Conservation (phyloP, 768 basidiomycete genomes). For the Mrakia gelida region DNA sequence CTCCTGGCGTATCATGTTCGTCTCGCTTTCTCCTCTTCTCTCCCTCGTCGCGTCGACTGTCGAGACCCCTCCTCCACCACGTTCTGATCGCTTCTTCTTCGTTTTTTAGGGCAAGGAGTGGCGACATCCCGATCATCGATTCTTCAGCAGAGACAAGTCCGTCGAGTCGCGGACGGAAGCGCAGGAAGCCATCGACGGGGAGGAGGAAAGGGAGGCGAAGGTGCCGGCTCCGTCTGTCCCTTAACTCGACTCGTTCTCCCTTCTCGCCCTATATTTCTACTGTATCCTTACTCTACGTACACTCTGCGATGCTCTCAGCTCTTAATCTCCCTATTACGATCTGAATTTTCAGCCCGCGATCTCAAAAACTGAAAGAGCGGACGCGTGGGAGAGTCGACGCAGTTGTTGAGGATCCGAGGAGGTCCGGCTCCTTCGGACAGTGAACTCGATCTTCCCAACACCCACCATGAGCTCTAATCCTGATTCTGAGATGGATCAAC, state of each 20-base stretch:
- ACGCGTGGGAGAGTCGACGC: no score
- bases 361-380: no score
- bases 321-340: no score
- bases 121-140: background rate
- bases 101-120: background rate
- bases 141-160: constrained; percentile 11
- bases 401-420: no score
- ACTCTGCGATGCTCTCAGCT: no score
- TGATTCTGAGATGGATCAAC: no score
- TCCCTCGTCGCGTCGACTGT: background rate
- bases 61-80: background rate
- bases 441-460: background rate
- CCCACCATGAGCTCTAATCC: no score
- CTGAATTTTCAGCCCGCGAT: no score
- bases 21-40: background rate
- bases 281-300: background rate
- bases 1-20: constrained; percentile 17
- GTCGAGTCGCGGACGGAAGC: background rate
- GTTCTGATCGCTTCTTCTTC: no score
- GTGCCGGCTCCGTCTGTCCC: background rate
- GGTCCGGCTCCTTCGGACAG: no score
- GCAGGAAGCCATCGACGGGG: background rate
- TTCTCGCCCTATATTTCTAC: background rate
- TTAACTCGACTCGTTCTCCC: background rate
- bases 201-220: background rate